A percentile compares a stretch with the other conserved stretches of the same genome.
Evolutionary conservation across 495 filamentous ascomycete species (phyloP).

Genomic region (Cudoniella acicularis): DNA sequence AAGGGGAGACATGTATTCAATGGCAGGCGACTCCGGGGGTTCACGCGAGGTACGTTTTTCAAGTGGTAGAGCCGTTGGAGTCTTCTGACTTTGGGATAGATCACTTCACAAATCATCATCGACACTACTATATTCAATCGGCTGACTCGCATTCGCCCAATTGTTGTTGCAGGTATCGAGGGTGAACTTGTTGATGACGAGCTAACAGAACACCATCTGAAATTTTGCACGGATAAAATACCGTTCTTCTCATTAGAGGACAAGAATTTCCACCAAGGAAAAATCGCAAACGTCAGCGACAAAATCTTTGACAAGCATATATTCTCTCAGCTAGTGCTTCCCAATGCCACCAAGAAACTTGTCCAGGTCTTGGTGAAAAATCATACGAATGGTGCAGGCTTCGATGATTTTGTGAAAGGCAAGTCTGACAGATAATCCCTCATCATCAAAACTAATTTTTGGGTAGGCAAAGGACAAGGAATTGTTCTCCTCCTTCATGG

Average conservation of each 20-base stretch:
- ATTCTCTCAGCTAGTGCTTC: background rate
- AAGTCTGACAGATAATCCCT: background rate
- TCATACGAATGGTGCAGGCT: background rate
- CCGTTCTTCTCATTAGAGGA: background rate
- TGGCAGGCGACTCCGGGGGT: too few species aligned
- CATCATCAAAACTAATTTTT: background rate
- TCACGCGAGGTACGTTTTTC: too few species aligned
- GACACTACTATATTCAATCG: too few species aligned
- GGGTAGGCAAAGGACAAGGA: background rate
- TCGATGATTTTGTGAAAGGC: background rate
- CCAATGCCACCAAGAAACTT: background rate
- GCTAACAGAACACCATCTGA: background rate
- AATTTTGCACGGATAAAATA: background rate
- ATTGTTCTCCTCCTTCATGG: constrained; percentile 26
- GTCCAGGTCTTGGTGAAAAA: background rate
- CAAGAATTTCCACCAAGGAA: background rate
- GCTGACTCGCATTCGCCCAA: too few species aligned
- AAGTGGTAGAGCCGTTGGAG: too few species aligned
- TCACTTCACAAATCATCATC: too few species aligned
- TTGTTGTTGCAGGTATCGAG: too few species aligned
- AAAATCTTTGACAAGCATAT: background rate
- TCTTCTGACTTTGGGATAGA: too few species aligned
- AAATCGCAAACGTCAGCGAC: background rate
- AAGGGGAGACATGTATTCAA: too few species aligned
- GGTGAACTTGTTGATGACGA: background rate